These are phyloP conservation scores for Epichloe sp. DNA, from an alignment of 2,329 filamentous ascomycete species.

Conservation along the genomic window DNA sequence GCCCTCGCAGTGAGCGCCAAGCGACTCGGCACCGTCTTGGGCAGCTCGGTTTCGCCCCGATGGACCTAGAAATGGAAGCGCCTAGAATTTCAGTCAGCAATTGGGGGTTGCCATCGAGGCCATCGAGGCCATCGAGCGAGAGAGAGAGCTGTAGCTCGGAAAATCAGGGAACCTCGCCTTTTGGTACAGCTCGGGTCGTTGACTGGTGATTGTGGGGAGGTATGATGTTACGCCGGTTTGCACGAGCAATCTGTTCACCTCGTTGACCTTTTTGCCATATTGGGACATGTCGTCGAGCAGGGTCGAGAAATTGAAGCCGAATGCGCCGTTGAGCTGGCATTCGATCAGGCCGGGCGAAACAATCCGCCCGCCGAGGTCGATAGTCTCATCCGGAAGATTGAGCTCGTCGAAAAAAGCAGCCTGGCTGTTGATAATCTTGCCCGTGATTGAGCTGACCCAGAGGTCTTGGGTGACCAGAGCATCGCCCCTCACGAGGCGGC, in stretches of 20 bases:
- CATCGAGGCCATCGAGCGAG: background rate
- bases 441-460: slow-evolving; percentile 74
- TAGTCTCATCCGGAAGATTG: slow-evolving; percentile 55
- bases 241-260: slow-evolving; percentile 59
- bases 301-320: slow-evolving; percentile 83
- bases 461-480: slow-evolving; percentile 62
- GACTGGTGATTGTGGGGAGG: slow-evolving; percentile 73
- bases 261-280: slow-evolving; percentile 60
- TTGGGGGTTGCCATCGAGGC: background rate
- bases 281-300: slow-evolving; percentile 53
- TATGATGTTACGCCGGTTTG: slow-evolving; percentile 80
- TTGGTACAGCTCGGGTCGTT: slow-evolving; percentile 69
- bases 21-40: slow-evolving; percentile 64
- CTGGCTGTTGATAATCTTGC: slow-evolving; percentile 66
- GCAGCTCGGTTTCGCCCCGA: slow-evolving; percentile 48
- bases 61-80: slow-evolving; percentile 65
- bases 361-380: slow-evolving; percentile 74
- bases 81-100: slow-evolving; percentile 21
- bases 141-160: background rate
- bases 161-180: slow-evolving; percentile 31
- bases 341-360: slow-evolving; percentile 80
- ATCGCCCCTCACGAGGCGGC: slow-evolving; percentile 58
- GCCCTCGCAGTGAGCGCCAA: slow-evolving; percentile 84
- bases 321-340: slow-evolving; percentile 82
- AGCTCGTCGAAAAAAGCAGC: slow-evolving; percentile 55